phyloP scores from a whole-genome alignment of 208 protist genomes.

The Wallacemonas sp. region DNA sequence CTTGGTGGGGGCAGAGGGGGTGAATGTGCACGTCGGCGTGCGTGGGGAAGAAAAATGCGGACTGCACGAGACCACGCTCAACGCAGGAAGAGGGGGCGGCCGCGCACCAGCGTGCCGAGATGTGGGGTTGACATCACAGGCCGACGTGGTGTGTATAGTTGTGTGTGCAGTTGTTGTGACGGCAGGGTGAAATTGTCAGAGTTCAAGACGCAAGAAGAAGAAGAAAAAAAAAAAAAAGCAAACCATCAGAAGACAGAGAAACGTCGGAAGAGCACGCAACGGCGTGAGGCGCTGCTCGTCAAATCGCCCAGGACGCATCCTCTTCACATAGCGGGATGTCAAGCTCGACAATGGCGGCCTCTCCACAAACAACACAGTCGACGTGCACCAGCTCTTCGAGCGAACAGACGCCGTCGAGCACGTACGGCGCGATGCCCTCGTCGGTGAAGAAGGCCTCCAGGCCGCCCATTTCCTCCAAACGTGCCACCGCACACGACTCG shows the following conservation, averaged over 20 bases:
- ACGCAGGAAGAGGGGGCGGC: no score
- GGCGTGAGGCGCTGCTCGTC: not conserved
- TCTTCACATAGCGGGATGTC: constrained; percentile 54
- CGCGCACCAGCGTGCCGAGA: no score
- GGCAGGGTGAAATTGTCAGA: no score
- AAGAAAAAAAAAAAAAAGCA: constrained; percentile 14
- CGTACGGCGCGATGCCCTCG: constrained; percentile 56
- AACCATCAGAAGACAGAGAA: not conserved
- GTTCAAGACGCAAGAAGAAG: constrained; percentile 18
- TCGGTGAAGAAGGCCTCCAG: constrained; percentile 67
- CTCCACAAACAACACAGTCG: constrained; percentile 84
- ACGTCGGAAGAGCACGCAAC: no score
- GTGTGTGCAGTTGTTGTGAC: not conserved
- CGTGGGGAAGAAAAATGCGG: not conserved
- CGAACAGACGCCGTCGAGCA: constrained; percentile 47
- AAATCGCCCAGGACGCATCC: constrained; percentile 46
- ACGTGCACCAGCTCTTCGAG: constrained; percentile 50
- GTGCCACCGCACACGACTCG: constrained; percentile 57
- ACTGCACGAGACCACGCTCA: constrained; percentile 3
- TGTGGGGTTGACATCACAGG: no score
- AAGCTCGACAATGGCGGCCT: constrained; percentile 70
- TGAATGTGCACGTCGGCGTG: not conserved
- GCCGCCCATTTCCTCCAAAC: constrained; percentile 54
- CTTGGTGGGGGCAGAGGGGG: not conserved
- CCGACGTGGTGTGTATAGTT: no score